Conservation (phyloP, 2,329 filamentous ascomycete genomes). For the Cladophialophora yegresii region DNA sequence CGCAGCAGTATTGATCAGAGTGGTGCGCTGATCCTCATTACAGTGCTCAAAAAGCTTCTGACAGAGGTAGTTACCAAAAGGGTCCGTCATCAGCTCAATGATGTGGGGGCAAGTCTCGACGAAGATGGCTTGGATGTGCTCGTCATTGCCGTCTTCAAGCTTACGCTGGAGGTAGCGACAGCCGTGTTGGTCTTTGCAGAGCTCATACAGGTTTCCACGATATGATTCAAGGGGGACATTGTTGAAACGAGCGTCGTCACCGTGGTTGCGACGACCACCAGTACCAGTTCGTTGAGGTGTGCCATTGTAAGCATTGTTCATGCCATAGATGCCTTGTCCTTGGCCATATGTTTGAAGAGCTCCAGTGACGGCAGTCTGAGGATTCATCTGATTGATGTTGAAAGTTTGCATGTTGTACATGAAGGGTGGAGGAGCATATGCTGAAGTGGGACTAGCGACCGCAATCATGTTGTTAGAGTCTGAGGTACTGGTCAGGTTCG, state of each 20-base stretch:
- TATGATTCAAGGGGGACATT: constrained; percentile 81
- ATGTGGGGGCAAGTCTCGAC: constrained; percentile 90
- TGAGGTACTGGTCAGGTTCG: constrained; percentile 52
- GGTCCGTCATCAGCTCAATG: constrained; percentile 97
- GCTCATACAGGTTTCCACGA: constrained; percentile 77
- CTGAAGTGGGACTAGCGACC: constrained; percentile 41
- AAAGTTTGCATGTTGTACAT: constrained; percentile 42
- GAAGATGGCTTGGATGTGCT: constrained; percentile 90
- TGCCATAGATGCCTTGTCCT: constrained; percentile 58
- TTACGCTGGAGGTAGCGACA: constrained; percentile 97
- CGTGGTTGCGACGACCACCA: constrained; percentile 62
- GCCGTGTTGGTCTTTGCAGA: constrained; percentile 98
- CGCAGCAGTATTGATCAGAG: constrained; percentile 85
- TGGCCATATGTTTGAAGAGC: constrained; percentile 50
- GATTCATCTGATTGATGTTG: constrained; percentile 33
- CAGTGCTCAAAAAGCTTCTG: constrained; percentile 97
- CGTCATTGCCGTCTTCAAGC: constrained; percentile 81
- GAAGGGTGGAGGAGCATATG: constrained; percentile 53
- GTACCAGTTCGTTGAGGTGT: constrained; percentile 70
- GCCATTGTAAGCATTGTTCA: constrained; percentile 53
- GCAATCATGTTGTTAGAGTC: constrained; percentile 42
- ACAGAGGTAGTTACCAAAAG: constrained; percentile 98
- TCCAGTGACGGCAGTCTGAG: constrained; percentile 38
- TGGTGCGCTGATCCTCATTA: constrained; percentile 91
- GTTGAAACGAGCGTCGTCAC: constrained; percentile 67